These are phyloP conservation scores for Cladorrhinum sp. DNA, from an alignment of 2,329 filamentous ascomycete species.

Conservation along the genomic window DNA sequence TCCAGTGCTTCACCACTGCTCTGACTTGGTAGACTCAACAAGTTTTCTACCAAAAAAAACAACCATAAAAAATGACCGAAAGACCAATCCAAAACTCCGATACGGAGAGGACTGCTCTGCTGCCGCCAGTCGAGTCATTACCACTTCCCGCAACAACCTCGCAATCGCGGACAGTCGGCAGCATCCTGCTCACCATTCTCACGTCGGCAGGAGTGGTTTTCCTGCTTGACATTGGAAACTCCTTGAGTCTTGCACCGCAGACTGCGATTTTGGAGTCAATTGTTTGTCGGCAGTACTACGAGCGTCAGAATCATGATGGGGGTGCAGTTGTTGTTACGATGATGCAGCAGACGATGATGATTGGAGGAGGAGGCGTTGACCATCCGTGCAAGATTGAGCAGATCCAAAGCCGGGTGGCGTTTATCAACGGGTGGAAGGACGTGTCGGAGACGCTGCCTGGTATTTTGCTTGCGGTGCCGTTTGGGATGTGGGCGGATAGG, in stretches of 20 bases:
- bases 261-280: slow-evolving; percentile 20
- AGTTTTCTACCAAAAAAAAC: no score
- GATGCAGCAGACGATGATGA: no score
- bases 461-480: not conserved
- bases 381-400: slow-evolving; percentile 15
- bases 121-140: no score
- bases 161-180: not conserved
- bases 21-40: no score
- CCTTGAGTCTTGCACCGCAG: slow-evolving; percentile 12
- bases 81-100: no score
- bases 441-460: slow-evolving; percentile 19
- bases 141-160: no score
- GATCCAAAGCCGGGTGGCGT: slow-evolving; percentile 20
- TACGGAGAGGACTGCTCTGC: no score
- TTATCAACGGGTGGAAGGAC: slow-evolving; percentile 21
- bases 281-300: slow-evolving; percentile 10
- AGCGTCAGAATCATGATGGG: no score
- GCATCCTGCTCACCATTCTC: not conserved
- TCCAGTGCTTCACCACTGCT: no score
- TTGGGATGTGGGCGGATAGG: slow-evolving; percentile 17
- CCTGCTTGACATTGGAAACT: slow-evolving; percentile 10
- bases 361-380: not conserved
- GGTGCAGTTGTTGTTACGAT: no score
- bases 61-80: no score
- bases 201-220: slow-evolving; percentile 2